Base-by-base conservation (phyloP, 495 filamentous ascomycete species). In the Xylaria scruposa region DNA sequence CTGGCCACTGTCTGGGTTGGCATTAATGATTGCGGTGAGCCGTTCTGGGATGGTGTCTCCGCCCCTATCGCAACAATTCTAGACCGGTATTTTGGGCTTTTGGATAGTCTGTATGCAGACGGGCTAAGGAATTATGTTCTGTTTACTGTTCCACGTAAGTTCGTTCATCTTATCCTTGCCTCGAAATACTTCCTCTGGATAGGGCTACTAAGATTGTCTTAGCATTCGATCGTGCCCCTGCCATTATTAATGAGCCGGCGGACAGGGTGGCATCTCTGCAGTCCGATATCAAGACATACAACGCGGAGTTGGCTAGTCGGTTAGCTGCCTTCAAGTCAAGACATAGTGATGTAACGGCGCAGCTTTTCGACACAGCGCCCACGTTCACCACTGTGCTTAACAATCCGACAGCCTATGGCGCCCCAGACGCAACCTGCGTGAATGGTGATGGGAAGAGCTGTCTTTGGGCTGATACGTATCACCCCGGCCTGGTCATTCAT, bases 111-210 rank as follows among this genome's bases (percentile, higher is more conserved):
- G 19, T 91, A 91, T 74, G 63, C 73, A 17, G 78, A 79, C 38
- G 90, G 90, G 0, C 88, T 87, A 2, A 84, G 90, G 46, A 91
- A 89, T 71, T 92, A 91, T 72, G 73, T 91, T 21, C 87, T 92
- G 76, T 42, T 92, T 51, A 89, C 89, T 69, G 88, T 91, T 0
- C 90, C 90, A 0, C 69, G 81, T 83, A 70, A 53, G 81, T 77
- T 67, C 12, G 6, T 38, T 38, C 68, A 17, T 38, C 68, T 17
- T 70, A 15, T 38, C 24, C 58, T 7, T 49, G 13, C 56, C 53
- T 36, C 7, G 4, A 1, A 19, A n/a, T 29, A 10, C 29, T 26
- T 36, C 26, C 33, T 33, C 5, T 31, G 13, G 0, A 49, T 56
- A 19, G 17, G 10, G 31, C 51, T 58, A 4, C 58, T 59, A 42